Evolutionary conservation across 1,284 basidiomycete species (phyloP).

Genomic region (Ganoderma multipileum): DNA sequence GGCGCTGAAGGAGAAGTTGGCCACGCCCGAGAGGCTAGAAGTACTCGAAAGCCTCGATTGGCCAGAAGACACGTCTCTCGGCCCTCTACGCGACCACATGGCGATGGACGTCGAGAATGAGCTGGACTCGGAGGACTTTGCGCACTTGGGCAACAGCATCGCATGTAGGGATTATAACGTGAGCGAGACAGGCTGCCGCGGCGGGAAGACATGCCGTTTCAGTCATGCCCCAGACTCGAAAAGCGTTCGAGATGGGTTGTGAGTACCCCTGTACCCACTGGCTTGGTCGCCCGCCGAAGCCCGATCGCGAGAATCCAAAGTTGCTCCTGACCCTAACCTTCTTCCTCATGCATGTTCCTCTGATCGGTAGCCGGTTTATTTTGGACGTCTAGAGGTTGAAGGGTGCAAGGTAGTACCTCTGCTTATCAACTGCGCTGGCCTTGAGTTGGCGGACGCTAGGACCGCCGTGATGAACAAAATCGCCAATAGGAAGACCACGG

Average conservation of each 20-base stretch:
- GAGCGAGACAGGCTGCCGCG: constrained; percentile 44
- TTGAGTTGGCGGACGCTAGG: too few relatives aligned
- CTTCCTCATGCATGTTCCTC: too few relatives aligned
- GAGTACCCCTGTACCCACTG: constrained; percentile 40
- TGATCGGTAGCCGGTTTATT: too few relatives aligned
- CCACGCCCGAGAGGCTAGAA: background rate
- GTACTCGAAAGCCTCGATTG: background rate
- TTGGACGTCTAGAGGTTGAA: too few relatives aligned
- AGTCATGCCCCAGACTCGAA: constrained; percentile 58
- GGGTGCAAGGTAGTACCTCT: too few relatives aligned
- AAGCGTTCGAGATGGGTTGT: constrained; percentile 59
- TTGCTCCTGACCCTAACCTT: too few relatives aligned
- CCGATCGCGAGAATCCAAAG: too few relatives aligned
- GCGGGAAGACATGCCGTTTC: constrained; percentile 48
- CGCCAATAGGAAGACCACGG: too few relatives aligned
- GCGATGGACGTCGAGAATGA: constrained; percentile 38
- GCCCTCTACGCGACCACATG: constrained; percentile 29
- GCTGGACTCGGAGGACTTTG: constrained; percentile 56
- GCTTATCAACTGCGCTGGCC: too few relatives aligned
- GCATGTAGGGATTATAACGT: constrained; percentile 62
- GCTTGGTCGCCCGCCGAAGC: too few relatives aligned
- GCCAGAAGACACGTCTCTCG: background rate
- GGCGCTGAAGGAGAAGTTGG: constrained; percentile 40
- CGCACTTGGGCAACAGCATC: constrained; percentile 54
- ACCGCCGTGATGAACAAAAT: too few relatives aligned